Base-by-base conservation (phyloP, 805 yeast species). In the Kodamaea lidongshanica region DNA sequence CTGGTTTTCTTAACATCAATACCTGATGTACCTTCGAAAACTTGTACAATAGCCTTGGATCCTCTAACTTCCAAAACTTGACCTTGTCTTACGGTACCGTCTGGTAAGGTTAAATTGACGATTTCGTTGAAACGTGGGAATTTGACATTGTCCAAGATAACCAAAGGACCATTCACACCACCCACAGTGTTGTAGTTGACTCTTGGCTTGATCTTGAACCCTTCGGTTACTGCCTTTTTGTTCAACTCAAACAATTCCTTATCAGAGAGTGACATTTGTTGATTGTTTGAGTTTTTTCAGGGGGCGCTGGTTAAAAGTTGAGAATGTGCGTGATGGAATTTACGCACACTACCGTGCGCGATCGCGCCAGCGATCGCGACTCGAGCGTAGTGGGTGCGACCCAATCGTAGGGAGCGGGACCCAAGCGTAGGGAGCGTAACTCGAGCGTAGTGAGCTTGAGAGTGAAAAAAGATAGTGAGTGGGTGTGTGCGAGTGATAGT, bases 1-100 rank as follows among this genome's bases (percentile, higher is more conserved):
- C 87, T 74, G 29, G 99, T 92, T 68, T 88, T 92, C 67, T 92
- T 88, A 41, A 92, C 97, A 69, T 92, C 99, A 48, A 92, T 85
- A 52, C 98, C 99, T 4, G 96, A 81, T 30, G 99, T 92, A 54
- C 99, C 99, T 68, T 92, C 97, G 56, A 92, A 92, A 29, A 92
- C 99, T 72, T 92, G 99, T 31, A 92, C 99, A 59, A 92, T 77
- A 33, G 99, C 99, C 56, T 92, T 81, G 50, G 83, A 77, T 40
- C 98, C 98, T 64, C 94, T 81, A 37, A 94, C 97, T 66, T 92
- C 99, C 53, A 92, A 74, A 14, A 92, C 99, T 64, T 92, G 97
- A 52, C 99, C 99, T 36, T 95, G 95, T 65, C 98, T 83, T 29
- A 69, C 65, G 12, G 92, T 62, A 7, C 99, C 98, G 57, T 94